Conservation (phyloP, 2,329 filamentous ascomycete species). For the Chaetomium sp. region DNA sequence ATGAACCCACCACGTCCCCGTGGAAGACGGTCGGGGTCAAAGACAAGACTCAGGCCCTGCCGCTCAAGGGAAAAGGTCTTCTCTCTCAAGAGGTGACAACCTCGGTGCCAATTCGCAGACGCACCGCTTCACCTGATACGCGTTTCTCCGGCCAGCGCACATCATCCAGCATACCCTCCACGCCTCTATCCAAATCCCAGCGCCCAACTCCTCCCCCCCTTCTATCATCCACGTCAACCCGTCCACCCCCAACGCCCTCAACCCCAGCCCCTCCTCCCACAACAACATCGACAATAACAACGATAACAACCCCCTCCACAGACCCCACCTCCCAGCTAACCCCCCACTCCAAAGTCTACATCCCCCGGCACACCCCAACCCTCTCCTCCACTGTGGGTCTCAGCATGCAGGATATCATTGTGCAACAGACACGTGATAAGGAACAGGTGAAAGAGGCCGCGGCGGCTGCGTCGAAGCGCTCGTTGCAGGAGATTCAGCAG, state of each 20-base stretch:
- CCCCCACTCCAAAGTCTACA: slow-evolving; percentile 57
- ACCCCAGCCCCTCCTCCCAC: background rate
- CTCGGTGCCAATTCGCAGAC: slow-evolving; percentile 32
- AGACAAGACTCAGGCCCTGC: slow-evolving; percentile 38
- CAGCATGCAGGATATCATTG: slow-evolving; percentile 82
- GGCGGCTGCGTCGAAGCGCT: slow-evolving; percentile 78
- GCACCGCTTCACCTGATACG: slow-evolving; percentile 56
- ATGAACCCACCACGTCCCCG: slow-evolving; percentile 43
- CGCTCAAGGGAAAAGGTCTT: slow-evolving; percentile 31
- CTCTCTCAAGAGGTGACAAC: slow-evolving; percentile 36
- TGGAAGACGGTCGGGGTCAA: slow-evolving; percentile 54
- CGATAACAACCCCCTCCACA: slow-evolving; percentile 21
- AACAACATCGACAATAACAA: slow-evolving; percentile 20
- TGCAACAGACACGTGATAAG: slow-evolving; percentile 79
- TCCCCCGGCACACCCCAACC: slow-evolving; percentile 51
- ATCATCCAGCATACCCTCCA: slow-evolving; percentile 11
- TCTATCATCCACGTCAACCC: background rate
- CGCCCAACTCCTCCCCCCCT: slow-evolving; percentile 2
- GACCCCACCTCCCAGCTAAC: slow-evolving; percentile 32
- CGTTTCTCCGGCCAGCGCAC: slow-evolving; percentile 53
- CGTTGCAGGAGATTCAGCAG: slow-evolving; percentile 88
- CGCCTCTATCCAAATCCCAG: slow-evolving; percentile 12
- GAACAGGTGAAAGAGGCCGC: slow-evolving; percentile 74
- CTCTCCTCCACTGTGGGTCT: slow-evolving; percentile 49
- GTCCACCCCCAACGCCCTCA: slow-evolving; percentile 19